Conservation (phyloP, 106 monocot species). For the Vanilla planifolia region DNA sequence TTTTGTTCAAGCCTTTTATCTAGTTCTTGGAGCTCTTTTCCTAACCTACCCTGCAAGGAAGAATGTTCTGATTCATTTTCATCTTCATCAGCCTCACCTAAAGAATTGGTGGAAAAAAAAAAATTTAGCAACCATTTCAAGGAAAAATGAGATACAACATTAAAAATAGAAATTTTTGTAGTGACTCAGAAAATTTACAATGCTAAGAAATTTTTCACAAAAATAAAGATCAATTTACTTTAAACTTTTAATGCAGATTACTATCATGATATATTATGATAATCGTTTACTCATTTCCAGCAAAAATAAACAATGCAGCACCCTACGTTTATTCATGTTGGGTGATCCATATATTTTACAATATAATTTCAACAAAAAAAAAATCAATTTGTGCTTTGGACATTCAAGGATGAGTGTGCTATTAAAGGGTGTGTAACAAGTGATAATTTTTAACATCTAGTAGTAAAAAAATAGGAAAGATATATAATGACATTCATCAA, state of each 20-base stretch:
- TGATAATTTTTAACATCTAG: too few relatives aligned
- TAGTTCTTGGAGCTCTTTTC: conserved; percentile 80
- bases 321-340: too few relatives aligned
- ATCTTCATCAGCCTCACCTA: conserved; percentile 74
- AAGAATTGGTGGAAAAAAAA: neutral
- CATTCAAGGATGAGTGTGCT: too few relatives aligned
- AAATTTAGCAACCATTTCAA: neutral
- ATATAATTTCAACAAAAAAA: too few relatives aligned
- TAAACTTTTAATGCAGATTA: neutral
- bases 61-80: conserved; percentile 81
- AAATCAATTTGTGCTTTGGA: too few relatives aligned
- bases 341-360: too few relatives aligned
- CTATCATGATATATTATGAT: neutral
- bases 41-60: conserved; percentile 65
- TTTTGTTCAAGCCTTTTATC: conserved; percentile 81
- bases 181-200: too few relatives aligned
- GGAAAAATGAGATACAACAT: neutral
- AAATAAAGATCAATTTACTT: neutral
- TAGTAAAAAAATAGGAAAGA: too few relatives aligned
- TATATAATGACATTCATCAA: neutral
- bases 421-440: too few relatives aligned
- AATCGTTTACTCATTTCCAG: too few relatives aligned
- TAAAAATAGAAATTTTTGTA: neutral
- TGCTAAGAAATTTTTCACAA: too few relatives aligned
- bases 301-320: too few relatives aligned